A percentile compares a stretch with the other conserved stretches of the same genome.
phyloP scores from a whole-genome alignment of 371 early-diverging fungal species.

The Batkoa obscura region DNA sequence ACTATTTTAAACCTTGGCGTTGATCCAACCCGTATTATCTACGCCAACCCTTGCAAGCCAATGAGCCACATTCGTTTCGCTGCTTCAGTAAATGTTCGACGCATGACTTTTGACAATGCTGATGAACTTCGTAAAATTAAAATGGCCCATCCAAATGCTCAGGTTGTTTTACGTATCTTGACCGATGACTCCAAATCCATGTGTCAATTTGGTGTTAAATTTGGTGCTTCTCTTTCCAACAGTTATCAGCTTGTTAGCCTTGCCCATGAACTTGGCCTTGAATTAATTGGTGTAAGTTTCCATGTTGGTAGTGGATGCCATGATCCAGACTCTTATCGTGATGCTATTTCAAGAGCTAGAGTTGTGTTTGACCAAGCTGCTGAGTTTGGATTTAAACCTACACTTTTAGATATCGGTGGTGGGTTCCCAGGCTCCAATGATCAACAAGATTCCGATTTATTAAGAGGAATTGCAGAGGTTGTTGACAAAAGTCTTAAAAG shows the following conservation, averaged over 20 bases:
- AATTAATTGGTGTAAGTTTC: slow-evolving; percentile 81
- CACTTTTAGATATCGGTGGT: slow-evolving; percentile 86
- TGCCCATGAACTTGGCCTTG: slow-evolving; percentile 60
- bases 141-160: slow-evolving; percentile 56
- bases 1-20: slow-evolving; percentile 59
- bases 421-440: slow-evolving; percentile 87
- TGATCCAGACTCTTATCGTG: slow-evolving; percentile 73
- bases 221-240: slow-evolving; percentile 71
- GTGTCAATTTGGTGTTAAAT: slow-evolving; percentile 88
- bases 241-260: slow-evolving; percentile 43
- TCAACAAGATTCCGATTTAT: slow-evolving; percentile 38
- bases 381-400: slow-evolving; percentile 47
- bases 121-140: slow-evolving; percentile 92
- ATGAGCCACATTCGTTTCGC: slow-evolving; percentile 82
- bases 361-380: slow-evolving; percentile 70
- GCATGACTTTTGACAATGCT: slow-evolving; percentile 96
- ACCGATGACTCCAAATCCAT: slow-evolving; percentile 85
- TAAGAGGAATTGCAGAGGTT: slow-evolving; percentile 66
- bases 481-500: slow-evolving; percentile 58
- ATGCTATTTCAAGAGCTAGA: slow-evolving; percentile 73
- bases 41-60: slow-evolving; percentile 97
- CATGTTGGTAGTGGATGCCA: slow-evolving; percentile 93
- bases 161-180: slow-evolving; percentile 79
- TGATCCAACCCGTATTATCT: slow-evolving; percentile 67
- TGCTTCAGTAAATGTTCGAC: slow-evolving; percentile 42